Conservation (phyloP, 257 asterid genomes). For the Gentiana dahurica region DNA sequence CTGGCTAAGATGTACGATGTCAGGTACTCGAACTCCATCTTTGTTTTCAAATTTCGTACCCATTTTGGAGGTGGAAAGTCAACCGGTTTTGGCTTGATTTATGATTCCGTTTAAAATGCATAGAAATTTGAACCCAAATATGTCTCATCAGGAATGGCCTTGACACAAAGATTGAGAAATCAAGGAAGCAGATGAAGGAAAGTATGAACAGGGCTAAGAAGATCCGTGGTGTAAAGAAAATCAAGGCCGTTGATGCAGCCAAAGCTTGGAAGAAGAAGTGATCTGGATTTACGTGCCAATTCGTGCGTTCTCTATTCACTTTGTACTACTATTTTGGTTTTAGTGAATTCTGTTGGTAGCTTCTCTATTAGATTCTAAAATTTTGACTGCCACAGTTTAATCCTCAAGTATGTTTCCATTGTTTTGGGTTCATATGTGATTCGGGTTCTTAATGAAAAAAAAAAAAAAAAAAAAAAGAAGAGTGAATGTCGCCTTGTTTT, state of each 20-base stretch:
- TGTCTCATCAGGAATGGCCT: conserved; percentile 90
- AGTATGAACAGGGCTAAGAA: conserved; percentile 83
- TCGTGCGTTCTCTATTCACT: too few species aligned
- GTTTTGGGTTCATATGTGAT: too few species aligned
- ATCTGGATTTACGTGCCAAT: too few species aligned
- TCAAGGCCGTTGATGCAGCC: background rate
- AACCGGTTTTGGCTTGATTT: conserved; percentile 34
- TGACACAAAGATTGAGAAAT: conserved; percentile 81
- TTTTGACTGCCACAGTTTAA: too few species aligned
- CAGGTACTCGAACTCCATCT: conserved; percentile 6
- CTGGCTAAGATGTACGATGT: conserved; percentile 5
- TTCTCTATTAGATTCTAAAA: too few species aligned
- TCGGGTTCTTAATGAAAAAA: too few species aligned
- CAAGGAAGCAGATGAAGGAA: conserved; percentile 87
- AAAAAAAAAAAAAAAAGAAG: too few species aligned
- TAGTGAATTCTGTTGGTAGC: too few species aligned
- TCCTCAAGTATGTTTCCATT: too few species aligned
- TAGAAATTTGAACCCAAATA: conserved; percentile 73
- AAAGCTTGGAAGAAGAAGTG: too few species aligned
- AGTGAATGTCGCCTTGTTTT: too few species aligned
- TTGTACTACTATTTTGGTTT: too few species aligned
- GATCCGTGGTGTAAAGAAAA: conserved; percentile 83
- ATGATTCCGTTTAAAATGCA: conserved; percentile 25
- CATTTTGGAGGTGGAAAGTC: conserved; percentile 13
- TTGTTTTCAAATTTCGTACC: conserved; percentile 6